Conservation (phyloP, 331 rosid genomes). For the Saraca asoca region DNA sequence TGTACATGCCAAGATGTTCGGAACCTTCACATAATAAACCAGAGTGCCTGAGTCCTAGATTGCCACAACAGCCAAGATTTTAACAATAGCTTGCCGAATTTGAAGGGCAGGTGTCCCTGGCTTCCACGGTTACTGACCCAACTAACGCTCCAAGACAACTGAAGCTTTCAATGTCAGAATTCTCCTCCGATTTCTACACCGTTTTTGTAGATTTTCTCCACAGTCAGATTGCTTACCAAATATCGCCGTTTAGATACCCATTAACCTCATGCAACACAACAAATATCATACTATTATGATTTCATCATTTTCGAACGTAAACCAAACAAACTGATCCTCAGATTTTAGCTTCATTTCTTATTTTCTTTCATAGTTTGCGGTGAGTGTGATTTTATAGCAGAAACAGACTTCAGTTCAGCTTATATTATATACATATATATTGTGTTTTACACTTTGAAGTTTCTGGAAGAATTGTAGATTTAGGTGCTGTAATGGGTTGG, state of each 20-base stretch:
- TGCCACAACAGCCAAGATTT: conserved; percentile 16
- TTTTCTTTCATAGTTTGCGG: too few relatives aligned
- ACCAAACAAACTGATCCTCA: not conserved
- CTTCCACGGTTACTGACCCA: not conserved
- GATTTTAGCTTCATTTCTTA: too few relatives aligned
- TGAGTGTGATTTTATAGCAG: conserved; percentile 14
- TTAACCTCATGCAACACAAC: not conserved
- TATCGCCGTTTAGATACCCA: too few relatives aligned
- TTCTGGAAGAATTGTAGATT: too few relatives aligned
- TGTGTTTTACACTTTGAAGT: not conserved
- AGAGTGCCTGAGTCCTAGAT: not conserved
- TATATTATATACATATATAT: not conserved
- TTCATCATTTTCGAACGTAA: not conserved
- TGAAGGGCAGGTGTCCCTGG: conserved; percentile 17
- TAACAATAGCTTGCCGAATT: not conserved
- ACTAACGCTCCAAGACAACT: not conserved
- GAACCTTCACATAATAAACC: too few relatives aligned
- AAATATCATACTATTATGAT: not conserved
- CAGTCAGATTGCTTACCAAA: not conserved
- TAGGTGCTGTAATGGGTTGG: conserved; percentile 54
- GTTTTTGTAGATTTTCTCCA: not conserved
- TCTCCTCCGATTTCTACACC: not conserved
- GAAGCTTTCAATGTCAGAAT: not conserved
- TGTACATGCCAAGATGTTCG: not conserved
- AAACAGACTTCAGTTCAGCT: conserved; percentile 14